Evolutionary conservation across 2,329 filamentous ascomycete genomes (phyloP), one percentile per base, ranked within the genome.

Genomic region (Fonsecaea nubica): DNA sequence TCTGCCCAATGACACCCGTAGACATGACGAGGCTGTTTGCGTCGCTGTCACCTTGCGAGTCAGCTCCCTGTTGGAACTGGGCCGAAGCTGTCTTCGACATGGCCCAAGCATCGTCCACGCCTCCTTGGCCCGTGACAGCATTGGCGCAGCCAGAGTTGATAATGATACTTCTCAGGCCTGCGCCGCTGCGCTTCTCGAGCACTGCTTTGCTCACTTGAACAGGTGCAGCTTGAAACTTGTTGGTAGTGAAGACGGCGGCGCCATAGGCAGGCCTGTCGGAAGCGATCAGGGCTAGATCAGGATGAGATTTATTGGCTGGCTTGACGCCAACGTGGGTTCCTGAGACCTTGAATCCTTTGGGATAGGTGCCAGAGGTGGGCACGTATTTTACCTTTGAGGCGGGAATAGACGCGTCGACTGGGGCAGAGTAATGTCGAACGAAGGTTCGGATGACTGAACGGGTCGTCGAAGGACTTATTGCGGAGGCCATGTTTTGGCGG

Each of bases 131-230:
- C 4, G 95, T 99, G 40, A 99, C 95, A 10, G 95, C 95, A 81
- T 99, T 99, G 67, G 95, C 95, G 75, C 94, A 97, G 64, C 95
- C 95, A 12, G 93, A 96, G 80, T 99, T 99, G 79, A 97, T 89
- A 62, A 99, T 86, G 32, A 99, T 89, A 61, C 91, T 91, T 67
- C 90, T 86, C 63, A 98, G 85, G 1, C 90, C 92, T 12, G 85
- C 78, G 65, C 92, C 91, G 56, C 84, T 82, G 72, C 87, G 87
- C 71, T 83, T 83, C 76, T 88, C 84, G 40, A 97, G 81, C 67
- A 93, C 87, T 64, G 90, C 84, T 70, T 89, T 85, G 78, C 91
- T 94, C 68, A 96, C 91, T 35, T 92, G 92, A 53, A 99, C 94
- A 4, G 95, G 95, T 10, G 95, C 95, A 18, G 95, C 95, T 80